Conservation (phyloP, 2,329 filamentous ascomycete genomes). For the Curvularia spicifera region DNA sequence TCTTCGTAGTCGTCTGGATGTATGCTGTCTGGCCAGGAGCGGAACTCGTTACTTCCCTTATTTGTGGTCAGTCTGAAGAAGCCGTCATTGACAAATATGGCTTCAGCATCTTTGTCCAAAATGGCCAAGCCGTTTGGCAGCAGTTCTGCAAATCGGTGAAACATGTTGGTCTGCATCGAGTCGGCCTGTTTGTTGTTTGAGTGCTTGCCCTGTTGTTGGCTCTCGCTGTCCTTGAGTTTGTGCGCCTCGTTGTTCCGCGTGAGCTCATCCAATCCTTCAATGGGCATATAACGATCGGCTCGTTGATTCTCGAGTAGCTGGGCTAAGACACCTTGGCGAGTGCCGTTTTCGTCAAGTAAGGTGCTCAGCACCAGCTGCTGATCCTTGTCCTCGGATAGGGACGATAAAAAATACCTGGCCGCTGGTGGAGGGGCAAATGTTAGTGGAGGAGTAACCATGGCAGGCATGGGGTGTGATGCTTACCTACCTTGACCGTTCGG, state of each 20-base stretch:
- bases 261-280: conserved; percentile 34
- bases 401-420: conserved; percentile 35
- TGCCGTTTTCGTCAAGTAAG: conserved; percentile 40
- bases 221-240: conserved; percentile 16
- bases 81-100: conserved; percentile 56
- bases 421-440: conserved; percentile 21
- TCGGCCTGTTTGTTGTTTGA: conserved; percentile 26
- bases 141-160: conserved; percentile 54
- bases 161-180: conserved; percentile 51
- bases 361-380: conserved; percentile 42
- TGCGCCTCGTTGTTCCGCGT: conserved; percentile 19
- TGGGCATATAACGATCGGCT: conserved; percentile 33
- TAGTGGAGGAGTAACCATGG: conserved; percentile 7
- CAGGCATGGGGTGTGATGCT: conserved; percentile 24
- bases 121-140: conserved; percentile 56
- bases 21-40: conserved; percentile 56
- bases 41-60: conserved; percentile 50
- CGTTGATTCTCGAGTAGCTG: conserved; percentile 36
- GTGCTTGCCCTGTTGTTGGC: conserved; percentile 13
- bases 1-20: conserved; percentile 53
- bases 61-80: conserved; percentile 57
- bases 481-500: conserved; percentile 49
- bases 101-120: conserved; percentile 53
- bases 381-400: conserved; percentile 21
- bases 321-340: conserved; percentile 41